Evolutionary conservation across 2,329 filamentous ascomycete genomes (phyloP).

Genomic region (Scedosporium apiospermum): DNA sequence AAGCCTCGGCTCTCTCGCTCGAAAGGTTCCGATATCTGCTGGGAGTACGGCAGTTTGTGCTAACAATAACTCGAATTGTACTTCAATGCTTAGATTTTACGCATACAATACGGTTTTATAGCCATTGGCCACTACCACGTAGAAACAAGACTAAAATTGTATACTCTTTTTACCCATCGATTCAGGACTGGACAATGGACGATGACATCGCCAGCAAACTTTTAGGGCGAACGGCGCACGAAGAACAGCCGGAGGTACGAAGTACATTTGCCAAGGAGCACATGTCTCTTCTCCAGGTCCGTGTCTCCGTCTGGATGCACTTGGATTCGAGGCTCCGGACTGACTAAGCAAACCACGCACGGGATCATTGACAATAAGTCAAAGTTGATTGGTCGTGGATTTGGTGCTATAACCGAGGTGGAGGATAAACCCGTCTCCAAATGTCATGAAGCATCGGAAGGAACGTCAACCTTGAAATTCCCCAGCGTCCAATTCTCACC

Average conservation of each 20-base stretch:
- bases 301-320: background rate
- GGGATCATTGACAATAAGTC: slow-evolving; percentile 4
- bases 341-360: slow-evolving; percentile 1
- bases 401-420: slow-evolving; percentile 4
- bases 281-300: slow-evolving; percentile 1
- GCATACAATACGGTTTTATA: background rate
- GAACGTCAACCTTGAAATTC: slow-evolving; percentile 7
- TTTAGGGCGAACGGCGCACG: background rate
- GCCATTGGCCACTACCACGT: background rate
- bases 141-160: background rate
- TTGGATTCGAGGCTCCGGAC: background rate
- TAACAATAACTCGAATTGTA: background rate
- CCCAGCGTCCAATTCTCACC: background rate
- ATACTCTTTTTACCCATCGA: background rate
- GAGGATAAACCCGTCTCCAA: slow-evolving; percentile 4
- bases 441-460: slow-evolving; percentile 3
- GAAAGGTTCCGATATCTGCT: background rate
- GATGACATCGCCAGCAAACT: background rate
- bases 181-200: background rate
- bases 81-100: background rate
- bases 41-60: background rate
- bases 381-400: slow-evolving; percentile 2
- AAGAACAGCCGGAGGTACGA: background rate
- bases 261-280: background rate
- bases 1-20: background rate